Base-by-base conservation (phyloP, 2,329 filamentous ascomycete genomes). In the Colletotrichum eremochloae region DNA sequence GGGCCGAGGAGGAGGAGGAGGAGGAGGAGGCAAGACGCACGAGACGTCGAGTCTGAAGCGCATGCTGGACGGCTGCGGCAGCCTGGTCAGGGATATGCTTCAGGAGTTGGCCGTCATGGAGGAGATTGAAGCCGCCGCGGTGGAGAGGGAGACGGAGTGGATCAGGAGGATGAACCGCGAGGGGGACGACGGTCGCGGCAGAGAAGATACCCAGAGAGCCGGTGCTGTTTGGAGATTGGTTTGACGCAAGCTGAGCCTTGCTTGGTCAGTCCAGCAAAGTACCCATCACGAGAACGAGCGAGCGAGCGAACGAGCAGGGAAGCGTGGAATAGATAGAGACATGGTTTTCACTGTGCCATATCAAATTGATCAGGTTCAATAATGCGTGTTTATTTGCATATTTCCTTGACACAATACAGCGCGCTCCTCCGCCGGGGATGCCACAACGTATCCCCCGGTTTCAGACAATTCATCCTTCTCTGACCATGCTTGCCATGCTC, bases 41-140 rank as follows among this genome's bases (percentile, higher is more conserved):
- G 52, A 53, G 29, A 48, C 74, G 46, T 80, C 81, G 20, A 88
- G 84, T 71, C 76, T 92, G 67, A 81, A 77, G 31, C 79, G 81
- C 38, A 84, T 90, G 75, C 78, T 92, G 50, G 79, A 78, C 8
- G 85, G 83, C 2, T 88, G 86, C 67, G 79, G 83, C 31, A 77
- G 76, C 20, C 79, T 93, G 56, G 84, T 92, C 15, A 77, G 82
- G 60, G 88, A 86, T 46, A 92, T 92, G 90, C 79, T 91, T 56
- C 83, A 82, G n/a, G 91, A 93, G 82, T 81, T 93, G 74, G 79
- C 80, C n/a, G 72, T 86, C 71, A 93, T 93, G 91, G 85, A 85
- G 67, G 84, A 86, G 76, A 87, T 93, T 68, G 89, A 92, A 80
- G 82, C 81, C 58, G 89, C 90, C 75, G 87, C 89, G 5, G 79